phyloP scores from a whole-genome alignment of 2,329 filamentous ascomycete genomes.

The Exophiala sp. region DNA sequence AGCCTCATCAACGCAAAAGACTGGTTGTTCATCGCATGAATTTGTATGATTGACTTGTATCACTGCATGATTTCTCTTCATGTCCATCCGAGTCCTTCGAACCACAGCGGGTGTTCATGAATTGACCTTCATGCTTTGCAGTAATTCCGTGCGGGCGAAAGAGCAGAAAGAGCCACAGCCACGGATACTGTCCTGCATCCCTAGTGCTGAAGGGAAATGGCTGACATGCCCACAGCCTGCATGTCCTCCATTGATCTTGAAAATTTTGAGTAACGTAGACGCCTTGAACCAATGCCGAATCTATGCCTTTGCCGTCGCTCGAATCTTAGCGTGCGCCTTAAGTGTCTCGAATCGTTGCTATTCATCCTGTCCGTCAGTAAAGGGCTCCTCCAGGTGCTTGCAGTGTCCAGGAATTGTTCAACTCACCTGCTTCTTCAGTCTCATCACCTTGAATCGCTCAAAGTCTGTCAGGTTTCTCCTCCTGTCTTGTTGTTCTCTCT shows the following conservation, averaged over 20 bases:
- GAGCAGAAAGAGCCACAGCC: constrained; percentile 12
- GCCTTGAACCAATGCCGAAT: constrained; percentile 22
- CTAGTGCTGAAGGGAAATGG: constrained; percentile 5
- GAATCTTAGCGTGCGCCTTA: constrained; percentile 93
- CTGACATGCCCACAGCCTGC: constrained; percentile 16
- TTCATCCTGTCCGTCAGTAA: constrained; percentile 8
- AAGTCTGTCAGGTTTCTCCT: constrained; percentile 94
- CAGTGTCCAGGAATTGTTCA: neutral
- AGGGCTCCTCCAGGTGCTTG: neutral
- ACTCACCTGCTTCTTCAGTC: constrained; percentile 95
- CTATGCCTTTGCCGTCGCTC: constrained; percentile 65
- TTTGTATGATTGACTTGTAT: too few species aligned
- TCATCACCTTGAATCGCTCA: constrained; percentile 99
- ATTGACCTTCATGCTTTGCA: constrained; percentile 22
- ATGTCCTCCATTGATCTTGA: constrained; percentile 15
- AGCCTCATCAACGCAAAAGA: too few species aligned
- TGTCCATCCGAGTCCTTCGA: too few species aligned
- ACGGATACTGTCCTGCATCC: constrained; percentile 6
- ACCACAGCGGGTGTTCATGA: constrained; percentile 15
- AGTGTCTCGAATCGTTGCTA: constrained; percentile 89
- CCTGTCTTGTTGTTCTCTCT: constrained; percentile 77
- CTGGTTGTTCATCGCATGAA: too few species aligned
- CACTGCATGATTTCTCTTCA: too few species aligned
- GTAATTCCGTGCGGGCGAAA: constrained; percentile 14
- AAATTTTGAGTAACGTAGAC: constrained; percentile 13